Percentiles rank a stretch among this genome's conserved stretches.
These are phyloP conservation scores for Aureobasidium melanogenum DNA, from an alignment of 2,329 filamentous ascomycete genomes.

Conservation along the genomic window DNA sequence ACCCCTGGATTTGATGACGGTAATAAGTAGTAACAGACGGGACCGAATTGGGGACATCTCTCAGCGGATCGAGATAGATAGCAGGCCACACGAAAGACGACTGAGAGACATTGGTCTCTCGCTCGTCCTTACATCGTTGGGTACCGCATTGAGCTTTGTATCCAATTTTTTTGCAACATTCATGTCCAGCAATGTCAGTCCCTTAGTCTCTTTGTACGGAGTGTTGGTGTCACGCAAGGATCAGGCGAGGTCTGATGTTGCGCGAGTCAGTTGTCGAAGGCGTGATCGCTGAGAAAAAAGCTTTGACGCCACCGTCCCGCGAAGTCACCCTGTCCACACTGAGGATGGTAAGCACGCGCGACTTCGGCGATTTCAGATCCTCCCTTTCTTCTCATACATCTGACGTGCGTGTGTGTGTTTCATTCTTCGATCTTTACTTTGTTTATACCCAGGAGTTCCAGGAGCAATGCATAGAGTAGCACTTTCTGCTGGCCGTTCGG, in stretches of 20 bases:
- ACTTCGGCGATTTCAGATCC: not conserved
- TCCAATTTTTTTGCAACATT: not conserved
- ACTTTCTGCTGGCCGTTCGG: not conserved
- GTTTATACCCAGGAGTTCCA: not conserved
- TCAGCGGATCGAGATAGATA: too few relatives aligned
- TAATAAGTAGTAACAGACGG: too few relatives aligned
- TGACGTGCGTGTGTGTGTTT: not conserved
- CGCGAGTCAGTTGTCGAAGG: not conserved
- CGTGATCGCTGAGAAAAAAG: constrained; percentile 9
- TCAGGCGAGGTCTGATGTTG: constrained; percentile 6
- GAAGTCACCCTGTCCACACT: not conserved
- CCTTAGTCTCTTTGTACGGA: not conserved
- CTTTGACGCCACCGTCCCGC: not conserved
- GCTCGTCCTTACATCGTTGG: too few relatives aligned
- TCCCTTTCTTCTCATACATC: not conserved
- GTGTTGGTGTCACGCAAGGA: not conserved
- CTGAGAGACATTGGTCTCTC: too few relatives aligned
- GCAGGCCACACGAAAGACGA: too few relatives aligned
- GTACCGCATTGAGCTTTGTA: too few relatives aligned
- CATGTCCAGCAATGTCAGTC: not conserved
- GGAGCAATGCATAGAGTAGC: not conserved
- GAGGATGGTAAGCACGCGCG: not conserved
- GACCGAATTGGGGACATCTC: too few relatives aligned
- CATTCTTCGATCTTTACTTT: not conserved
- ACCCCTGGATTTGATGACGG: too few relatives aligned